Evolutionary conservation across 257 asterid genomes (phyloP), one percentile per base, ranked within the genome.

Genomic region (Nicotiana otophora): DNA sequence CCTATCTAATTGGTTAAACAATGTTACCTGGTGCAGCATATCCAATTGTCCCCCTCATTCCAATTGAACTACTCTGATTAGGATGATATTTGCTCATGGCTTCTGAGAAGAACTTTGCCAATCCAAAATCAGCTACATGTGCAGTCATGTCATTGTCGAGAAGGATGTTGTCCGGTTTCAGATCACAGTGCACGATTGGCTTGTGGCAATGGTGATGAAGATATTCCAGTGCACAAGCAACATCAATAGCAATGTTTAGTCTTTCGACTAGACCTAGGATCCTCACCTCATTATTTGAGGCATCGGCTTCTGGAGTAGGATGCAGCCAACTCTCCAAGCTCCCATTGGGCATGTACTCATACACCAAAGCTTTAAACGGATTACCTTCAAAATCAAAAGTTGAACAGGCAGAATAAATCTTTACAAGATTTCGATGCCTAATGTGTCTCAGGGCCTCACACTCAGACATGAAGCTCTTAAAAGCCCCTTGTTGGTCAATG

Each of bases 1-100:
- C 4, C 54, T 48, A 48, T 9, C 54, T 48, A 48, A 48, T 3
- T 8, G 54, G 23, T 55, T 55, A 55, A 17, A 16, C 58, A 31
- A 53, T 0, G 16, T 79, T 79, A 84, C 86, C 78, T 28, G 87
- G 87, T 34, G 87, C 84, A 48, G 54, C 39, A 81, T 84, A 84
- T 34, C 82, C 87, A 30, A 82, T 61, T 16, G 84, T 51, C 12
- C 84, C 84, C 46, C 46, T 34, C 57, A 69, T 20, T 6, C 84
- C 80, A 15, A 48, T 46, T 6, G 78, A 80, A 31, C 76, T 81
- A 36, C 58, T 83, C 17, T 46, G 17, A 16, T 19, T 39, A 12
- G n/a, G 63, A 61, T 7, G 68, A 63, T 48, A 74, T 48, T 26
- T 48, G 39, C 39, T 74, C 79, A 30, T 28, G 34, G 74, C 16